These are phyloP conservation scores for Dioszegia hungarica DNA, from an alignment of 768 basidiomycete species.

Conservation along the genomic window DNA sequence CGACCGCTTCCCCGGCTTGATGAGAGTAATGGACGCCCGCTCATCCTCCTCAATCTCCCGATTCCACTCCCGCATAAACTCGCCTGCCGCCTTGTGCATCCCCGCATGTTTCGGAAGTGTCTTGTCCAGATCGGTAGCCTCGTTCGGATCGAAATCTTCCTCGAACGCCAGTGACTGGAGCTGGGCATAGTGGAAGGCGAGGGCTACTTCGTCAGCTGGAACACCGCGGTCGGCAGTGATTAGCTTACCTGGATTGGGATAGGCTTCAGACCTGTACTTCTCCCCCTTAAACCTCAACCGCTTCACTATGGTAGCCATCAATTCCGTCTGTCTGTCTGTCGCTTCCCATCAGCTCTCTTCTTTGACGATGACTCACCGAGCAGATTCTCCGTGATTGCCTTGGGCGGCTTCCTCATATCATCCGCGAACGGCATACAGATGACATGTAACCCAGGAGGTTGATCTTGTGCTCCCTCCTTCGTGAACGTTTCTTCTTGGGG, in stretches of 20 bases:
- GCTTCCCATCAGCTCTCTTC: conserved; percentile 52
- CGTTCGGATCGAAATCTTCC: conserved; percentile 57
- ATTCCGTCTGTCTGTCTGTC: conserved; percentile 61
- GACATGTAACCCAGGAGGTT: conserved; percentile 87
- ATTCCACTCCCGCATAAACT: conserved; percentile 68
- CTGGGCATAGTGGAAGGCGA: conserved; percentile 83
- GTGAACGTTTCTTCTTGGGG: conserved; percentile 68
- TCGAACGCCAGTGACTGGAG: conserved; percentile 88
- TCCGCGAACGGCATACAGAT: conserved; percentile 92
- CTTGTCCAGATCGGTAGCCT: conserved; percentile 59
- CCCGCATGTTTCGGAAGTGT: conserved; percentile 70
- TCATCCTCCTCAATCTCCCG: conserved; percentile 62
- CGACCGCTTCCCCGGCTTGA: conserved; percentile 19
- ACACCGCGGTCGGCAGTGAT: background rate
- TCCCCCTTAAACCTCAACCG: conserved; percentile 74
- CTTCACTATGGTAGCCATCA: conserved; percentile 68
- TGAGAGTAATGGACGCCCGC: conserved; percentile 55
- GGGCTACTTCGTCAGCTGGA: conserved; percentile 53
- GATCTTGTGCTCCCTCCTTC: conserved; percentile 62
- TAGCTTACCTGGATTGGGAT: conserved; percentile 67
- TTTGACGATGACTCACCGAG: conserved; percentile 55
- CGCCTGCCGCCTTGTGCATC: conserved; percentile 68
- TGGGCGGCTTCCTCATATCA: conserved; percentile 75
- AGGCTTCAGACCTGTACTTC: conserved; percentile 63
- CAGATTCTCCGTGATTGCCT: conserved; percentile 57